A percentile compares a stretch with the other conserved stretches of the same genome.
Evolutionary conservation across 257 asterid genomes (phyloP).

Genomic region (Solanum clarkiae): DNA sequence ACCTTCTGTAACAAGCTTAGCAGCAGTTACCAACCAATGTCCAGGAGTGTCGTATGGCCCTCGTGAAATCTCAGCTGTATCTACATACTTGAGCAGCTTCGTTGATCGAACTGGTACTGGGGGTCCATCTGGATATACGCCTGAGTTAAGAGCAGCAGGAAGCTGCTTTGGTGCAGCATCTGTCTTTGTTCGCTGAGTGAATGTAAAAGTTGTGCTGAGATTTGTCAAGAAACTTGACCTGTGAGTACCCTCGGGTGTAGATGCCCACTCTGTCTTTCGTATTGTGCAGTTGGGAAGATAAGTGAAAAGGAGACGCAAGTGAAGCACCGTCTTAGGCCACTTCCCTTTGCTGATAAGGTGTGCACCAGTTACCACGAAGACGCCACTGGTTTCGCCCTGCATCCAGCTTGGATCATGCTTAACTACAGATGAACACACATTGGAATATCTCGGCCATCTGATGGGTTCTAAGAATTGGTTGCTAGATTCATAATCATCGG

Average conservation of each 20-base stretch:
- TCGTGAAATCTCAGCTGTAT: slow-evolving; percentile 61
- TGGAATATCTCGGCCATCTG: slow-evolving; percentile 73
- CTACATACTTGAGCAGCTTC: slow-evolving; percentile 68
- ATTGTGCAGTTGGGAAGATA: slow-evolving; percentile 64
- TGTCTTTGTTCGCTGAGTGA: slow-evolving; percentile 52
- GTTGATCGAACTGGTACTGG: slow-evolving; percentile 67
- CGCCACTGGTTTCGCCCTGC: slow-evolving; percentile 41
- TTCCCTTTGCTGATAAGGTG: slow-evolving; percentile 72
- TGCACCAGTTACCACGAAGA: slow-evolving; percentile 76
- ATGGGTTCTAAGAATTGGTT: slow-evolving; percentile 80
- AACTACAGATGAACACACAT: slow-evolving; percentile 63
- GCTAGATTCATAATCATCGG: slow-evolving; percentile 53
- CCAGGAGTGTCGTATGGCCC: slow-evolving; percentile 90
- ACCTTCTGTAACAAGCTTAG: slow-evolving; percentile 64
- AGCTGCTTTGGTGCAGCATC: slow-evolving; percentile 54
- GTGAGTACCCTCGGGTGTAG: slow-evolving; percentile 60
- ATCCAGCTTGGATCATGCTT: slow-evolving; percentile 74
- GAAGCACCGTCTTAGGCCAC: slow-evolving; percentile 86
- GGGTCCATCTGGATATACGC: slow-evolving; percentile 92
- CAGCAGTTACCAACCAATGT: slow-evolving; percentile 96
- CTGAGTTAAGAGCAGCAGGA: slow-evolving; percentile 63
- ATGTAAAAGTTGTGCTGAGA: slow-evolving; percentile 84
- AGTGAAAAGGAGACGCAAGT: slow-evolving; percentile 72
- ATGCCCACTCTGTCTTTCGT: slow-evolving; percentile 86
- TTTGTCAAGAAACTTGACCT: slow-evolving; percentile 65